These are phyloP conservation scores for Plasmodium inui DNA, from an alignment of 169 alveolate genomes.

Conservation along the genomic window DNA sequence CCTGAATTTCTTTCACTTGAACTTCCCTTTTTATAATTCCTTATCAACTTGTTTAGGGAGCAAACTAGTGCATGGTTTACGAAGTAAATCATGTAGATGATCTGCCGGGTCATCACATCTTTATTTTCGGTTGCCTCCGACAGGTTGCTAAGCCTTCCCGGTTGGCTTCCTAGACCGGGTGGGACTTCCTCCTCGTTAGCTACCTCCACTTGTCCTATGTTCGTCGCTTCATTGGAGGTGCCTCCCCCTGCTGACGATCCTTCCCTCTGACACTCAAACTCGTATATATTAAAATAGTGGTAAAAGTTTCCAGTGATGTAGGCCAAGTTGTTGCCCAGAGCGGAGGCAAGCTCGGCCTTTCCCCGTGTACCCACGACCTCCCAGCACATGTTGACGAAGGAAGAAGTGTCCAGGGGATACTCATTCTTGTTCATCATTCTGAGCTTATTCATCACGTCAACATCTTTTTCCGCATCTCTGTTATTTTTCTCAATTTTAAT, in stretches of 20 bases:
- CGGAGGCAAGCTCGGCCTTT: not conserved
- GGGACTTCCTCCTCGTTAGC: not conserved
- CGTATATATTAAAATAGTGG: constrained; percentile 55
- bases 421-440: constrained; percentile 58
- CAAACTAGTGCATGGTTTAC: not conserved
- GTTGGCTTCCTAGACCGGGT: not conserved
- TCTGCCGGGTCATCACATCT: constrained; percentile 2
- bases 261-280: constrained; percentile 20
- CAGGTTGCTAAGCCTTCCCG: not conserved
- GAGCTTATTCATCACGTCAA: constrained; percentile 13
- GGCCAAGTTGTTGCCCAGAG: not conserved
- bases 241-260: not conserved
- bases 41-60: constrained; percentile 17
- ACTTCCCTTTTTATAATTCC: constrained; percentile 12
- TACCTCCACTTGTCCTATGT: not conserved
- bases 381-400: constrained; percentile 8
- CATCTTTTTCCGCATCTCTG: not conserved
- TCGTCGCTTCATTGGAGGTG: not conserved
- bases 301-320: constrained; percentile 10
- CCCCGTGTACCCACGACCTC: not conserved
- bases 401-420: constrained; percentile 9
- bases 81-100: constrained; percentile 15
- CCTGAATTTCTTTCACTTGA: not conserved
- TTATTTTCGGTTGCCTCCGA: not conserved
- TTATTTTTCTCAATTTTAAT: constrained; percentile 22